Base-by-base conservation (phyloP, 2,329 filamentous ascomycete species). In the Elsinoe perseae region DNA sequence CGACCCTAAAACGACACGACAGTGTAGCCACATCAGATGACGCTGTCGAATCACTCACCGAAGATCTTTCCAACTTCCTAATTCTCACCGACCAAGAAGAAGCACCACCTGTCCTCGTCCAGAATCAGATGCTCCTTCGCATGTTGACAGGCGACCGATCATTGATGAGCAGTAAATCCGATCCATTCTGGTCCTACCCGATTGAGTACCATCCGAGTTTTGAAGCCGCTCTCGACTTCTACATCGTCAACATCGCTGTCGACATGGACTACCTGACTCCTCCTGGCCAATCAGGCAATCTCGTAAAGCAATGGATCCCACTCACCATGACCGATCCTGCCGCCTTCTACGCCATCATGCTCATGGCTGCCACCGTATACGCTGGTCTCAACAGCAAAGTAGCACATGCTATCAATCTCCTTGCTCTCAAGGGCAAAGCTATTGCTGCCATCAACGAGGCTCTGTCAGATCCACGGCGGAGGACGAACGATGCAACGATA, bases 401-500 rank as follows among this genome's bases (percentile, higher is more conserved):
- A 6, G 38, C 38, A 18, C 46, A 42, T 12, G n/a, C 38, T 18
- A 42, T 42, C 20, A 21, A 42, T 20, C 16, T 42, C n/a, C 16
- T 42, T 18, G 38, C 38, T 42, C 16, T 42, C 3, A 42, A 21
- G 20, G 20, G 38, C 38, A 42, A 20, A n/a, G 38, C 38, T 20
- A 20, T 55, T 14, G 34, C 36, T 28, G 52, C 52, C 38, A 43
- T 55, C 38, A 55, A 44, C 25, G 36, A 55, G n/a, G 52, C 52
- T 23, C 38, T 55, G 4, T n/a, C 20, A 16, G 52, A 55, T 27
- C 52, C 52, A 4, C 16, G 38, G 18, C 34, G 38, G n/a, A 30
- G 23, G 3, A 28, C n/a, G 5, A 71, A 64, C 58, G 74, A 78
- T 60, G 70, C 70, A 10, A 58, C 77, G 23, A 70, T 78, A 54